These are phyloP conservation scores for Cladosporium cucumerinum DNA, from an alignment of 2,329 filamentous ascomycete species.

Conservation along the genomic window DNA sequence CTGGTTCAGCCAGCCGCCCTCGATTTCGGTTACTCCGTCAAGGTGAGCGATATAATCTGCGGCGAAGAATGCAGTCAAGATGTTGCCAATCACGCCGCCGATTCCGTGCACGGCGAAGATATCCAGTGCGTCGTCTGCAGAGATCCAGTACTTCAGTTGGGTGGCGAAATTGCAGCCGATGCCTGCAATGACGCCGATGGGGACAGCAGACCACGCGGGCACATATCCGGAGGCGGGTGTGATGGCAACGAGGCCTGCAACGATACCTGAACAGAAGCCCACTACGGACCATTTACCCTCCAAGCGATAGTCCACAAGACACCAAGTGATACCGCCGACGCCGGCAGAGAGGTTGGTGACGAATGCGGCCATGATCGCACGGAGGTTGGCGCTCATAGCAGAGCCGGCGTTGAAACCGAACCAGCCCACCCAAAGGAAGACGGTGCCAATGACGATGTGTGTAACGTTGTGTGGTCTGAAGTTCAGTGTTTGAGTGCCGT, in stretches of 20 bases:
- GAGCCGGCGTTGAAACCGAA: conserved; percentile 92
- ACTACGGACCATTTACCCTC: conserved; percentile 92
- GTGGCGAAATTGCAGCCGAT: conserved; percentile 83
- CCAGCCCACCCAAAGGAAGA: conserved; percentile 94
- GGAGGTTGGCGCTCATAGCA: conserved; percentile 74
- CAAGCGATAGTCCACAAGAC: conserved; percentile 80
- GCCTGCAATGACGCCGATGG: conserved; percentile 75
- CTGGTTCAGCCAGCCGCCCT: conserved; percentile 77
- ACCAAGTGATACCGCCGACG: conserved; percentile 85
- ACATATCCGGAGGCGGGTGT: conserved; percentile 86
- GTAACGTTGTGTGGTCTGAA: conserved; percentile 92
- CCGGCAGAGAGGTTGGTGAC: conserved; percentile 84
- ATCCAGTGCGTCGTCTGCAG: conserved; percentile 80
- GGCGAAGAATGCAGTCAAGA: conserved; percentile 78
- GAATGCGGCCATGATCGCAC: conserved; percentile 80
- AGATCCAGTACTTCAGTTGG: conserved; percentile 80
- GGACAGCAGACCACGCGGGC: conserved; percentile 76
- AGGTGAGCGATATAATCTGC: conserved; percentile 80
- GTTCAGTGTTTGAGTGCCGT: conserved; percentile 83
- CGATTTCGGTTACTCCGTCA: conserved; percentile 65
- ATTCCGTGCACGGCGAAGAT: conserved; percentile 82
- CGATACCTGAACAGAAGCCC: conserved; percentile 86
- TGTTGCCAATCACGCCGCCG: conserved; percentile 74
- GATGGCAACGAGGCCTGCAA: conserved; percentile 82
- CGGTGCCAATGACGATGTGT: conserved; percentile 85